phyloP scores from a whole-genome alignment of 306 rosid species.

The Senna siamea region DNA sequence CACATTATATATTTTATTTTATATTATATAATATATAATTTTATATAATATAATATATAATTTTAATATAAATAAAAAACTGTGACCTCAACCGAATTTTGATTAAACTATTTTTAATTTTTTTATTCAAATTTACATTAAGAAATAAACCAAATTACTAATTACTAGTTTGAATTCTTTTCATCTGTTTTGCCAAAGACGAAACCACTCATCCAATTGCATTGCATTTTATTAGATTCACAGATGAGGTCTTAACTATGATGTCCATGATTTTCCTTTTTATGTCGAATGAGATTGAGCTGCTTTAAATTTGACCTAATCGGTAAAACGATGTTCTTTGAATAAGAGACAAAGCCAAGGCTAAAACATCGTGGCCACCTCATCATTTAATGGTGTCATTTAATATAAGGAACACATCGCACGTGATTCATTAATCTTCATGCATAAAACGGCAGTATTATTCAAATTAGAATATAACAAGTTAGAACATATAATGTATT shows the following conservation, averaged over 20 bases:
- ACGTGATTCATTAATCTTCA: slow-evolving; percentile 43
- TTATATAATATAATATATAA: no score
- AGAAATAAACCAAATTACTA: background rate
- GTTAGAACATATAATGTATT: slow-evolving; percentile 40
- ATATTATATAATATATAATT: no score
- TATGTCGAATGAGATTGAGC: background rate
- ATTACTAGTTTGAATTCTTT: background rate
- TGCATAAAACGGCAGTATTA: slow-evolving; percentile 43
- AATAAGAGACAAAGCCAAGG: background rate
- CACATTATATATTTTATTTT: no score
- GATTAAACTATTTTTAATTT: background rate
- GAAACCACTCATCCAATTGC: no score
- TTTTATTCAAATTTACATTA: background rate
- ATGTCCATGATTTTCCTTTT: background rate
- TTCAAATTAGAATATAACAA: slow-evolving; percentile 45
- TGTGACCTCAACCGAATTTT: background rate
- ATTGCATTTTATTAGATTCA: no score
- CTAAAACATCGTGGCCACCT: slow-evolving; percentile 5
- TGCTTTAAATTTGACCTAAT: background rate
- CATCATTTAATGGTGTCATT: slow-evolving; percentile 28
- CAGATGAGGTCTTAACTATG: background rate
- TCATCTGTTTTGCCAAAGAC: background rate
- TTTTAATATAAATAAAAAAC: no score
- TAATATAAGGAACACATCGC: slow-evolving; percentile 24
- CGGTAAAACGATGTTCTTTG: background rate